Evolutionary conservation across 257 asterid species (phyloP).

Genomic region (Marsdenia floribunda): DNA sequence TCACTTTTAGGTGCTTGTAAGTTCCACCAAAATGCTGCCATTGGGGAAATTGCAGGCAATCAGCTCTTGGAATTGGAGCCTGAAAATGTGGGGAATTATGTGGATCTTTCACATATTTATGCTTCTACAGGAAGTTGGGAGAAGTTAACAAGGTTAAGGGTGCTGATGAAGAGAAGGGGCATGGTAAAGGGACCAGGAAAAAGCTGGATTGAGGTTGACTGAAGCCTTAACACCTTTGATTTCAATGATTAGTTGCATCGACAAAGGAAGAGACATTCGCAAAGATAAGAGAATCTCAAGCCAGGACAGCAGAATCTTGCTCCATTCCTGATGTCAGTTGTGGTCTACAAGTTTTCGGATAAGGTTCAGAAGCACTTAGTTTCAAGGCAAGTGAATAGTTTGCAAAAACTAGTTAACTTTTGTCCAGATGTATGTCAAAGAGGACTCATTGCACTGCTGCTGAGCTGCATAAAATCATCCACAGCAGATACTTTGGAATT

Average conservation of each 20-base stretch:
- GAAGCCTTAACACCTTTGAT: constrained; percentile 37
- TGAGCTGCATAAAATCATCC: background rate
- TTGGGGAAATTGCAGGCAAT: constrained; percentile 63
- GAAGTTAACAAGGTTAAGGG: constrained; percentile 55
- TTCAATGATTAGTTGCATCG: constrained; percentile 34
- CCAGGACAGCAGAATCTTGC: constrained; percentile 33
- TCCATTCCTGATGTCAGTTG: constrained; percentile 38
- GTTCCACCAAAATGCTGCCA: constrained; percentile 44
- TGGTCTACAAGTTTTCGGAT: constrained; percentile 40
- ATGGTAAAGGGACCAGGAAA: constrained; percentile 67
- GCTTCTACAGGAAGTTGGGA: constrained; percentile 77
- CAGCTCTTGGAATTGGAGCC: constrained; percentile 70
- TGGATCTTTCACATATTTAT: constrained; percentile 59
- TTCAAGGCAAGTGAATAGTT: background rate
- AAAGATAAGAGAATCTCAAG: constrained; percentile 35
- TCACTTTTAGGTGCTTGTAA: constrained; percentile 88
- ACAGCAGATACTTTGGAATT: background rate
- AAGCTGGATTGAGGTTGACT: constrained; percentile 65
- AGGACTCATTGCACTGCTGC: background rate
- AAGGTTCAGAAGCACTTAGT: constrained; percentile 30
- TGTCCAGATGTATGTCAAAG: background rate
- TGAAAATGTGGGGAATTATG: constrained; percentile 61
- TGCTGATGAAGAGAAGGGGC: constrained; percentile 47
- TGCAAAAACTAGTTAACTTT: background rate
- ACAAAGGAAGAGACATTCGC: constrained; percentile 24